Conservation (phyloP, 1,284 basidiomycete genomes). For the Puccinia hordei region DNA sequence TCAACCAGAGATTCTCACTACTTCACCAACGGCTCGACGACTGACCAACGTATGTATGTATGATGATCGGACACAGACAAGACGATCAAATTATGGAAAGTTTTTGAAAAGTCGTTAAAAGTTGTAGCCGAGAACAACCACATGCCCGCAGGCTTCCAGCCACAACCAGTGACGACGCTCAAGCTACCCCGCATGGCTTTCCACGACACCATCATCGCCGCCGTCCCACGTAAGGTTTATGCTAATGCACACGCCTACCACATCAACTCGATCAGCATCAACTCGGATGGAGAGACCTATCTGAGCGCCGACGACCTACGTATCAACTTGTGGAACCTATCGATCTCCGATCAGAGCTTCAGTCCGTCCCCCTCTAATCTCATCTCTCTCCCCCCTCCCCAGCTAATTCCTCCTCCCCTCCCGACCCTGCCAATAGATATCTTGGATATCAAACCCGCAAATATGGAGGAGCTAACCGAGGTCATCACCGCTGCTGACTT, state of each 20-base stretch:
- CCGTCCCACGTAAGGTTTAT: constrained; percentile 97
- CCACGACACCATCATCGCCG: constrained; percentile 97
- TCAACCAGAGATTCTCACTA: too few relatives aligned
- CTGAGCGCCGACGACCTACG: constrained; percentile 96
- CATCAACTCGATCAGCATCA: constrained; percentile 99
- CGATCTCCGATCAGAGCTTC: constrained; percentile 98
- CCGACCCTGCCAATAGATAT: constrained; percentile 70
- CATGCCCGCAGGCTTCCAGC: constrained; percentile 53
- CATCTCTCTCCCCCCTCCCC: neutral
- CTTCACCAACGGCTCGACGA: too few relatives aligned
- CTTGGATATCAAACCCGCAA: constrained; percentile 99
- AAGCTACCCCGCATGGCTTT: constrained; percentile 84
- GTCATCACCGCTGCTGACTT: constrained; percentile 99
- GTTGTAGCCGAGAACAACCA: constrained; percentile 97
- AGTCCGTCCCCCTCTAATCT: constrained; percentile 67
- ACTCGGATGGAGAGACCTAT: constrained; percentile 99
- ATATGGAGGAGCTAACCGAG: constrained; percentile 99
- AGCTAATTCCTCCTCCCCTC: neutral
- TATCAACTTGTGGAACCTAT: constrained; percentile 97
- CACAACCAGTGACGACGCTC: constrained; percentile 66
- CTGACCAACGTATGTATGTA: too few relatives aligned
- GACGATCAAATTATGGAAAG: constrained; percentile 99
- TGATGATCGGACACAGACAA: constrained; percentile 72
- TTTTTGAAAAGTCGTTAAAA: constrained; percentile 95
- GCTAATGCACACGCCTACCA: constrained; percentile 99